Percentiles rank a stretch among this genome's conserved stretches.
These are phyloP conservation scores for Stromatinia cepivora DNA, from an alignment of 2,329 filamentous ascomycete species.

Conservation along the genomic window DNA sequence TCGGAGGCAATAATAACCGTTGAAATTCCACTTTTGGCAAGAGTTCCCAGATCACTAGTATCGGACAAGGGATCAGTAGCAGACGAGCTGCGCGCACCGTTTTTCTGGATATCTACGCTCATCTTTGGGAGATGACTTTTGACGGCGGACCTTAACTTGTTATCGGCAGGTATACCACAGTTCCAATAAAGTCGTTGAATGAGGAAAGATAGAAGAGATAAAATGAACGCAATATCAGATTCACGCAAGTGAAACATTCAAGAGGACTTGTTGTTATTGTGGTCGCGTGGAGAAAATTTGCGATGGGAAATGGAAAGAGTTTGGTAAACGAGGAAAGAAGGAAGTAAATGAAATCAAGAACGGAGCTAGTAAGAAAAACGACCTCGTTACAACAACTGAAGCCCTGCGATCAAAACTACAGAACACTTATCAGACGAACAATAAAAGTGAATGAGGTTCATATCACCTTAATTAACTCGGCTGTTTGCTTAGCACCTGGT, in stretches of 20 bases:
- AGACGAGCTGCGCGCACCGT: not conserved
- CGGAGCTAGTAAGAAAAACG: conserved; percentile 6
- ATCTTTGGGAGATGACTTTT: not conserved
- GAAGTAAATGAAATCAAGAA: not conserved
- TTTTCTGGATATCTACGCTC: not conserved
- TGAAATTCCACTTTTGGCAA: not conserved
- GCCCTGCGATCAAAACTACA: not conserved
- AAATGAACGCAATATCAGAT: not conserved
- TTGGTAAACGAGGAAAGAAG: conserved; percentile 2
- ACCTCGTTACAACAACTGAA: not conserved
- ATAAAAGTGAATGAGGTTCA: not conserved
- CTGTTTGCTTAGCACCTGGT: not conserved
- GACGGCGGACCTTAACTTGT: not conserved
- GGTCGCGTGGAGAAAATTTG: not conserved
- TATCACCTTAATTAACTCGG: not conserved
- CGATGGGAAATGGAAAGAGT: not conserved
- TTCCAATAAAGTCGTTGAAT: not conserved
- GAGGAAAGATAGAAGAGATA: too few species aligned
- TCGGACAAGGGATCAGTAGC: conserved; percentile 1
- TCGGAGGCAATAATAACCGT: conserved; percentile 28
- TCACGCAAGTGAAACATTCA: not conserved
- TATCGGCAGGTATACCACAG: not conserved
- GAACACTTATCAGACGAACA: not conserved
- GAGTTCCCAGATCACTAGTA: not conserved
- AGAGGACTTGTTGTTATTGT: not conserved